Conservation (phyloP, 176 grass and related monocot species). For the bread wheat (Triticum aestivum) region DNA sequence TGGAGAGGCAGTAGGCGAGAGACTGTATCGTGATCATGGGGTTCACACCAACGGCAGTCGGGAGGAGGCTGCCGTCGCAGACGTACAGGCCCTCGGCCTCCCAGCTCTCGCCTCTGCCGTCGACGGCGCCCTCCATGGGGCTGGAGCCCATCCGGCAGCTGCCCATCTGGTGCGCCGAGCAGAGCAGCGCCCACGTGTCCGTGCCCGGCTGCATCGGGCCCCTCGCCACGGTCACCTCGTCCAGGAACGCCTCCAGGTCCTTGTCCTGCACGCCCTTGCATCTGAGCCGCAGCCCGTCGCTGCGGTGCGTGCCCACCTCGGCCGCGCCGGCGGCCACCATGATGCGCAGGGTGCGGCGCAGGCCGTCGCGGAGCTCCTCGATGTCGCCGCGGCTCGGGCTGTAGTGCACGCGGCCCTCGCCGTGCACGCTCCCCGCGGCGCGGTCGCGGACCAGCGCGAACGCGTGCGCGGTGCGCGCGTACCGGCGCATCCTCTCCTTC, state of each 20-base stretch:
- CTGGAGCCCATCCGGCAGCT: constrained; percentile 83
- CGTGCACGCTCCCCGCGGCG: constrained; percentile 45
- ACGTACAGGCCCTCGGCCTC: constrained; percentile 77
- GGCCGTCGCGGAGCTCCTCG: constrained; percentile 49
- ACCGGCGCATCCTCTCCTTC: constrained; percentile 77
- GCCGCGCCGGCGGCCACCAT: constrained; percentile 65
- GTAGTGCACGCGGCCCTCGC: constrained; percentile 56
- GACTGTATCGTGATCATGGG: constrained; percentile 96
- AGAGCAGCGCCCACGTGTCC: constrained; percentile 42
- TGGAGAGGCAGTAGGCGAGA: constrained; percentile 62
- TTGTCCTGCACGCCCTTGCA: constrained; percentile 54
- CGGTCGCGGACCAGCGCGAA: constrained; percentile 75
- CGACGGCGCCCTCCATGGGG: constrained; percentile 50
- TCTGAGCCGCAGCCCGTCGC: constrained; percentile 65
- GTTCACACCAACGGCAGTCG: constrained; percentile 79
- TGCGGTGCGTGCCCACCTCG: constrained; percentile 84
- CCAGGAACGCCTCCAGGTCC: constrained; percentile 67
- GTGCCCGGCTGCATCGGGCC: constrained; percentile 29
- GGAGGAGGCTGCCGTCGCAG: constrained; percentile 77
- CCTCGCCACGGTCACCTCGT: constrained; percentile 36
- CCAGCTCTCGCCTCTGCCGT: constrained; percentile 69
- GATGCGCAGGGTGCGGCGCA: constrained; percentile 57
- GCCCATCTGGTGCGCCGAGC: constrained; percentile 89
- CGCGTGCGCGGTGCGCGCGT: constrained; percentile 60
- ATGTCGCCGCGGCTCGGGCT: constrained; percentile 32